These are phyloP conservation scores for Auriscalpium orientale DNA, from an alignment of 768 basidiomycete species.

Conservation along the genomic window DNA sequence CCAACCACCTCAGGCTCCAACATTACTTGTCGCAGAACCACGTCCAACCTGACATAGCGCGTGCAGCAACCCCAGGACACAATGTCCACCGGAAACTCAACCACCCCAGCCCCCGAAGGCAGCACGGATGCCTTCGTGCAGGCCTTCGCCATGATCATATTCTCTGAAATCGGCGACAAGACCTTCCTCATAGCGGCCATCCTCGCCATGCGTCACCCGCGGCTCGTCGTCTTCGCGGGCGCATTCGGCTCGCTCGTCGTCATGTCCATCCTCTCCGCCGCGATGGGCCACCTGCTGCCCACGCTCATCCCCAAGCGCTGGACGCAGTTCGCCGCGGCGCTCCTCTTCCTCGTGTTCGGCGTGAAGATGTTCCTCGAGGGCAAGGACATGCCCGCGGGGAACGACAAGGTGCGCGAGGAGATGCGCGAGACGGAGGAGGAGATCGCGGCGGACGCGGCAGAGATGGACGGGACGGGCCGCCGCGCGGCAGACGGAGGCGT, in stretches of 20 bases:
- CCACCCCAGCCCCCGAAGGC: constrained; percentile 15
- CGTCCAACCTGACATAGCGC: too few species aligned
- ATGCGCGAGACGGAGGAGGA: constrained; percentile 96
- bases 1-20: too few species aligned
- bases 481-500: constrained; percentile 26
- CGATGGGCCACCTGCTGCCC: constrained; percentile 86
- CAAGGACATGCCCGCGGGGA: constrained; percentile 67
- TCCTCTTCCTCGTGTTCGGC: constrained; percentile 88
- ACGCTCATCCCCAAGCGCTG: constrained; percentile 64
- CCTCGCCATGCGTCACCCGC: constrained; percentile 88
- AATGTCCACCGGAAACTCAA: background rate
- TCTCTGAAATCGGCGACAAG: constrained; percentile 95
- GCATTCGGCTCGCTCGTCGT: constrained; percentile 82
- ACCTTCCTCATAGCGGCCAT: constrained; percentile 86
- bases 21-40: too few species aligned
- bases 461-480: constrained; percentile 34
- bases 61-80: too few species aligned
- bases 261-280: constrained; percentile 92
- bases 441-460: constrained; percentile 73
- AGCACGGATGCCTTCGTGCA: constrained; percentile 55
- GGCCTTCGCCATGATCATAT: constrained; percentile 85
- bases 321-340: constrained; percentile 52
- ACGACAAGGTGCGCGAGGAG: constrained; percentile 83
- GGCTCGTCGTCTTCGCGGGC: constrained; percentile 78
- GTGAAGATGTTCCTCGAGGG: constrained; percentile 85